A percentile compares a stretch with the other conserved stretches of the same genome.
These are phyloP conservation scores for Saprolegnia diclina DNA, from an alignment of 352 stramenopile genomes.

Conservation along the genomic window DNA sequence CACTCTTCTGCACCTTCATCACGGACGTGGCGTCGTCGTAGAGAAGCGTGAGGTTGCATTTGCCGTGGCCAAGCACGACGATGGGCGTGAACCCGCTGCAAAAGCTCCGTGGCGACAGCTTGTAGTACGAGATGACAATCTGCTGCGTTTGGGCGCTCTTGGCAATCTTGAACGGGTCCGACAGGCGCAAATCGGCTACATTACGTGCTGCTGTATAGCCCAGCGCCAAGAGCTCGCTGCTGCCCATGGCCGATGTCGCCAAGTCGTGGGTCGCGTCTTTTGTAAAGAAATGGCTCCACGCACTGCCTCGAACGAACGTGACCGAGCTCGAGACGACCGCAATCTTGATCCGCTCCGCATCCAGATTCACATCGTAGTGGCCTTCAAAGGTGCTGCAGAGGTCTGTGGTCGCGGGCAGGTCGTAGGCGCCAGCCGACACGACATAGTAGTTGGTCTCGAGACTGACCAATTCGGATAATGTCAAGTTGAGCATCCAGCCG, in stretches of 20 bases:
- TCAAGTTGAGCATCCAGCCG: background rate
- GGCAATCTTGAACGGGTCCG: background rate
- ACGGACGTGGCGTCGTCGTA: background rate
- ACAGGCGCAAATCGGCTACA: background rate
- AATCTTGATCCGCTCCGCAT: background rate
- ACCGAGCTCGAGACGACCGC: background rate
- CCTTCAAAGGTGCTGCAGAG: background rate
- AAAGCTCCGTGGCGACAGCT: background rate
- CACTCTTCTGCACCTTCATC: background rate
- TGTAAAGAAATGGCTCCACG: background rate
- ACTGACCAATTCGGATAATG: background rate
- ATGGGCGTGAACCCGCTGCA: background rate
- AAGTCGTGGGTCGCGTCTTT: background rate
- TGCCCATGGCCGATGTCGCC: background rate
- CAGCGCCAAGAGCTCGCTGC: background rate
- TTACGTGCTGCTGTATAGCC: background rate
- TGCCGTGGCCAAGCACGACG: background rate
- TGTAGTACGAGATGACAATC: background rate
- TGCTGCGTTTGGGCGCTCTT: background rate
- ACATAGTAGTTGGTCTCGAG: background rate
- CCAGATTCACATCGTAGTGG: background rate
- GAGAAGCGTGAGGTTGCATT: background rate
- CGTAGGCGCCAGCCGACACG: background rate
- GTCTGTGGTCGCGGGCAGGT: background rate
- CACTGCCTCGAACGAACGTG: slow-evolving; percentile 18